Evolutionary conservation across 345 rosid species (phyloP), one percentile per base, ranked within the genome.

Genomic region (Brassica incana): DNA sequence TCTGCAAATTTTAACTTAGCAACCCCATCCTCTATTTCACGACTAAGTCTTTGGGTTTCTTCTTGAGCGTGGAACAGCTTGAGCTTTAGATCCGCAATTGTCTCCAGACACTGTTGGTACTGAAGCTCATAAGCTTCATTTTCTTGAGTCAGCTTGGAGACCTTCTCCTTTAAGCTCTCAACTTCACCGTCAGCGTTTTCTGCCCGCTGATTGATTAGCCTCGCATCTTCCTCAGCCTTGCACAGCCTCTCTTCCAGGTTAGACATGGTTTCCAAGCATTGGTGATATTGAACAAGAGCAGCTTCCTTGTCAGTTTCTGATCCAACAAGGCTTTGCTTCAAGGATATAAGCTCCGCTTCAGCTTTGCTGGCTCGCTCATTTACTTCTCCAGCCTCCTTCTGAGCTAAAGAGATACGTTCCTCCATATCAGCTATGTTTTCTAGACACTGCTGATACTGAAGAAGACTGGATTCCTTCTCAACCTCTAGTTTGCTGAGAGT

Each of bases 31-130:
- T 89, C 89, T 77, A 91, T 77, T 84, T 91, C 92, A 36, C 78
- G 85, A 73, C 84, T 88, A 32, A 95, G 93, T 87, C 90, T 90
- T 67, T 77, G 86, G 59, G 84, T 88, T 83, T 90, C 93, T 83
- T 91, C 97, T 81, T 84, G 76, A 20, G 90, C 86, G 83, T 66
- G 62, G 58, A 87, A 83, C 71, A 93, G 78, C 82, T 89, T 87
- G 72, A 70, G 88, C 86, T 93, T 94, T 80, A 95, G 85, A 67
- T 69, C 81, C 32, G 89, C 85, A 67, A 93, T 90, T 30, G 81
- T 90, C 83, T 90, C 97, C 76, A 91, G 76, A 83, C 92, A 92
- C 78, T 88, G 91, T 76, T 86, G 94, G 88, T 83, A 88, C 71
- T 84, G 90, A 76, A 84, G 78, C 64, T 88, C 87, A 70, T 88